A percentile compares a stretch with the other conserved stretches of the same genome.
phyloP scores from a whole-genome alignment of 108 stramenopile species.

The Discostella pseudostelligera region DNA sequence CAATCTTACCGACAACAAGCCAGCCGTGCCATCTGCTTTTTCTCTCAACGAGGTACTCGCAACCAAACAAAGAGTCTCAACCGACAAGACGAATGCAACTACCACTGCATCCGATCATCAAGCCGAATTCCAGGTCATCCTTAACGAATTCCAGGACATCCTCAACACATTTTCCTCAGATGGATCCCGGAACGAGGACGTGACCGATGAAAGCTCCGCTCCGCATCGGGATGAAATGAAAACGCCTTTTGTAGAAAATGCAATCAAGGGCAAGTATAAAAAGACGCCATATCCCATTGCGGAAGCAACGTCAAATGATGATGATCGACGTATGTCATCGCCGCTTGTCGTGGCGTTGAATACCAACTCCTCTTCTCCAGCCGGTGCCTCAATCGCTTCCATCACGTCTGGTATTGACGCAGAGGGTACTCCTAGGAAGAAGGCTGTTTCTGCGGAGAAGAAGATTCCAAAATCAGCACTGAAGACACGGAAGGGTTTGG shows the following conservation, averaged over 20 bases:
- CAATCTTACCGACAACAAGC: not conserved
- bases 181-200: not conserved
- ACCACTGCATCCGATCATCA: not conserved
- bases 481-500: slow-evolving; percentile 34
- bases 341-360: slow-evolving; percentile 11
- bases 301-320: not conserved
- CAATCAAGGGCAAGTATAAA: slow-evolving; percentile 23
- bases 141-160: slow-evolving; percentile 24
- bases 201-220: too few species aligned
- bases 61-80: slow-evolving; percentile 10
- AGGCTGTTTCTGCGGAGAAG: slow-evolving; percentile 21
- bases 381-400: slow-evolving; percentile 11
- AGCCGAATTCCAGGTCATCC: too few species aligned
- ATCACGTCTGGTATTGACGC: slow-evolving; percentile 1
- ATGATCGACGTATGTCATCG: not conserved
- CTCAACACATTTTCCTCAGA: slow-evolving; percentile 19
- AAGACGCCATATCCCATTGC: slow-evolving; percentile 31
- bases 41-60: slow-evolving; percentile 13
- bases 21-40: slow-evolving; percentile 5
- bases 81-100: slow-evolving; percentile 7
- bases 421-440: slow-evolving; percentile 5
- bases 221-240: slow-evolving; percentile 1
- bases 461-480: slow-evolving; percentile 41
- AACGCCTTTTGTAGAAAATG: slow-evolving; percentile 26
- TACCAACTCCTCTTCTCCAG: not conserved